Evolutionary conservation across 2,329 filamentous ascomycete species (phyloP), one percentile per base, ranked within the genome.

Genomic region (Diatrype stigma): DNA sequence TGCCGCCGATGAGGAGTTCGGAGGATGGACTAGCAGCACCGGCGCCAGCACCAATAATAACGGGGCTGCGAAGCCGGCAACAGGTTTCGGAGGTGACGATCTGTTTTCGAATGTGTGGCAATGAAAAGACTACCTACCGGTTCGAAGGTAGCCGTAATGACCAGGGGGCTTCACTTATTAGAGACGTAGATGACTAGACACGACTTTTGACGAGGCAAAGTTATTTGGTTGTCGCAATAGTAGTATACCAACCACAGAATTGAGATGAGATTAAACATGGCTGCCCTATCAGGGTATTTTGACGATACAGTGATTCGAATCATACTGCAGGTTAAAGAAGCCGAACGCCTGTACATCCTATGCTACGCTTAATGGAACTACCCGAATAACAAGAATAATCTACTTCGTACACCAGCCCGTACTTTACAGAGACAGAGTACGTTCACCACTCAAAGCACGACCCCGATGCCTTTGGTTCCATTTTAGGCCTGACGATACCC

Each of bases 31-130:
- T 45, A 95, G 90, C 78, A 73, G 86, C 80, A 63, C 80, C 59
- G 60, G 76, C 72, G 35, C 72, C 8, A 66, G 70, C 1, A 66
- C 73, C 19, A 67, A 66, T 42, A 68, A 67, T 46, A 69, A 69
- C 22, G 65, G 70, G 26, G 63, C 69, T 14, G 71, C 78, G 46
- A 81, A 87, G 70, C 74, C 85, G 32, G 72, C 79, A 23, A 73
- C 77, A 21, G 81, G 81, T 14, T 82, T 86, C 59, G 84, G 78
- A 48, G 85, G 82, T 49, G 93, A 96, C 58, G 93, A 97, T 73
- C 69, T 97, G 63, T 97, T 97, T 71, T 91, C 87, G 30, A 97
- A 97, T 70, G 93, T 97, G 46, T 97, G 93, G 93, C 82, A 91
- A 73, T 96, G 70, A 64, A 51, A 42, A 5, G 26, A 30, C 26